Percentiles rank a stretch among this genome's conserved stretches.
phyloP scores from a whole-genome alignment of 257 asterid species.

The Solanum pimpinellifolium region DNA sequence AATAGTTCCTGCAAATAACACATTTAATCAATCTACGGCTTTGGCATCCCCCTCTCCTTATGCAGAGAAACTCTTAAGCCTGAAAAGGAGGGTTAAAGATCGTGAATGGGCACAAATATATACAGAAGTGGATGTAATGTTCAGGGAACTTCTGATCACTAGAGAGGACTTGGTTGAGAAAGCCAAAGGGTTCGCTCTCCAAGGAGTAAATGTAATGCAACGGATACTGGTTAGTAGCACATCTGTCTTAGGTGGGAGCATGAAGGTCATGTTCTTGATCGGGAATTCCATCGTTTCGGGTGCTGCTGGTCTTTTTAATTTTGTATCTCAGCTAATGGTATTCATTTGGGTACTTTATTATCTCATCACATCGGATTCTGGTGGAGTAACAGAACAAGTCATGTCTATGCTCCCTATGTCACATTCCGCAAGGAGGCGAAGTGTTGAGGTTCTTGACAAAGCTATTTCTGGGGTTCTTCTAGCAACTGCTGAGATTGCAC shows the following conservation, averaged over 20 bases:
- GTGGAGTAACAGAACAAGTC: slow-evolving; percentile 94
- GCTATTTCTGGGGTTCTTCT: slow-evolving; percentile 81
- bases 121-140: slow-evolving; percentile 48
- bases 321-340: slow-evolving; percentile 72
- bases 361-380: slow-evolving; percentile 87
- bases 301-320: slow-evolving; percentile 75
- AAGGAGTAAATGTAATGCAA: slow-evolving; percentile 75
- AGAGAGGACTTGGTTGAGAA: slow-evolving; percentile 74
- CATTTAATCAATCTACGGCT: slow-evolving; percentile 40
- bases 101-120: slow-evolving; percentile 78
- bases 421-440: slow-evolving; percentile 48
- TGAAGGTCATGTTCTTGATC: slow-evolving; percentile 48
- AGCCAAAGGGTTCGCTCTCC: slow-evolving; percentile 84
- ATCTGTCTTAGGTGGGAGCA: slow-evolving; percentile 72
- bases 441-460: slow-evolving; percentile 75
- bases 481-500: slow-evolving; percentile 84
- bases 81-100: slow-evolving; percentile 46
- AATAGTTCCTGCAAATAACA: slow-evolving; percentile 25
- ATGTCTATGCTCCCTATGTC: slow-evolving; percentile 85
- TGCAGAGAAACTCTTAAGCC: slow-evolving; percentile 54
- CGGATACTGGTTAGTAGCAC: slow-evolving; percentile 52
- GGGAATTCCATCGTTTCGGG: slow-evolving; percentile 77
- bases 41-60: slow-evolving; percentile 58
- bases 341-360: slow-evolving; percentile 84
- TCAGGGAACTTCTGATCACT: slow-evolving; percentile 58